phyloP scores from a whole-genome alignment of 2,329 filamentous ascomycete species.

The Diaporthe sp. region DNA sequence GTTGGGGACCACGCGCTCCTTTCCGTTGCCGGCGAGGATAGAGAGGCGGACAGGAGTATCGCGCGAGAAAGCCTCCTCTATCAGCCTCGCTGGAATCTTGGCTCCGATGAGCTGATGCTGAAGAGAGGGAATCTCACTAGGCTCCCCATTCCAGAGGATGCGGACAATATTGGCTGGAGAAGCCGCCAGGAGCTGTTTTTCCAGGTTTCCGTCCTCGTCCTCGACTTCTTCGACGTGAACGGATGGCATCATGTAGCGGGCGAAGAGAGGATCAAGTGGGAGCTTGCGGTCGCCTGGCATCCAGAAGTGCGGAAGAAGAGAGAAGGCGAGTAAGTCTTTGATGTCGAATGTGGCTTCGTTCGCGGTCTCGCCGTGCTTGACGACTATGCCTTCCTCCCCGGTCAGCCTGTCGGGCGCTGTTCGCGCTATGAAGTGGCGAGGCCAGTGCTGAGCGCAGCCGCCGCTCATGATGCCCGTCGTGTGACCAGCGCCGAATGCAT shows the following conservation, averaged over 20 bases:
- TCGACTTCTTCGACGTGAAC: background rate
- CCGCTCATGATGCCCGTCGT: background rate
- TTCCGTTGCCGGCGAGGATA: slow-evolving; percentile 4
- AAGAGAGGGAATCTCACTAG: background rate
- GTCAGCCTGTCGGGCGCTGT: background rate
- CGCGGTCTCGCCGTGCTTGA: background rate
- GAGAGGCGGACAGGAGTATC: background rate
- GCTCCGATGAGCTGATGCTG: background rate
- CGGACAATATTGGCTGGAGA: background rate
- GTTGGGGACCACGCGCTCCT: background rate
- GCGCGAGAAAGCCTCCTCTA: background rate
- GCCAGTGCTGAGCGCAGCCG: background rate
- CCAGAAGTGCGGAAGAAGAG: background rate
- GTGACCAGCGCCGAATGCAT: background rate
- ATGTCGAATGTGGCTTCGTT: background rate
- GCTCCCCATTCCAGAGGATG: background rate
- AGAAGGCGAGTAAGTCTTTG: background rate
- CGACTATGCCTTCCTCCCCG: background rate
- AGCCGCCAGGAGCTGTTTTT: background rate
- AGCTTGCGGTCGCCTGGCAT: background rate
- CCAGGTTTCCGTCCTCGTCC: background rate
- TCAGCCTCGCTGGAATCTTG: background rate
- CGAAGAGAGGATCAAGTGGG: background rate
- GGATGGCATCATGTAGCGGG: background rate
- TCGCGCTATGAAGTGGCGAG: background rate